Conservation (phyloP, 345 rosid genomes). For the Euphorbia pulcherrima region DNA sequence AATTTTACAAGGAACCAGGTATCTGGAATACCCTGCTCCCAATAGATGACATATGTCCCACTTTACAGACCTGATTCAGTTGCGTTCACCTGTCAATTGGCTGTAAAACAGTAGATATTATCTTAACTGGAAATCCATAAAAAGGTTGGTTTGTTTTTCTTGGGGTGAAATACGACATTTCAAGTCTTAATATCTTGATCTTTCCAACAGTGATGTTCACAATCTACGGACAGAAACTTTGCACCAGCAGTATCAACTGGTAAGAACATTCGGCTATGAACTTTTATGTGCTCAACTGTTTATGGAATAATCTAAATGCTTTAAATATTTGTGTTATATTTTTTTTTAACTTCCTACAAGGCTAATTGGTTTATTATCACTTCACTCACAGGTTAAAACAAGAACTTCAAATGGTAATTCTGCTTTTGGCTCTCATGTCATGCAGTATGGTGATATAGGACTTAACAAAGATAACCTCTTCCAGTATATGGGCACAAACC, state of each 20-base stretch:
- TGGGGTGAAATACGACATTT: not conserved
- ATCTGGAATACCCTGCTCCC: no score
- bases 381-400: conserved; percentile 60
- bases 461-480: conserved; percentile 53
- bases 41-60: no score
- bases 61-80: not conserved
- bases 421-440: conserved; percentile 84
- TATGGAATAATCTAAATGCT: not conserved
- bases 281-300: not conserved
- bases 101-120: not conserved
- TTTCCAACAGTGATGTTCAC: conserved; percentile 70
- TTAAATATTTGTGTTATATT: not conserved
- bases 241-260: conserved; percentile 87
- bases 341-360: not conserved
- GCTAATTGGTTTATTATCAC: conserved; percentile 1
- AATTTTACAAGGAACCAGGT: no score
- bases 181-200: not conserved
- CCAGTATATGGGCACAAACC: conserved; percentile 81
- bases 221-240: conserved; percentile 73
- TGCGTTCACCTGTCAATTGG: not conserved
- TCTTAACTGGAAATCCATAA: not conserved
- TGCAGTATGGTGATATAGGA: conserved; percentile 80
- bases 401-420: conserved; percentile 53
- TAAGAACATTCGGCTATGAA: conserved; percentile 27
- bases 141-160: not conserved